Evolutionary conservation across 495 filamentous ascomycete genomes (phyloP), one percentile per base, ranked within the genome.

Genomic region (Tuber brumale): DNA sequence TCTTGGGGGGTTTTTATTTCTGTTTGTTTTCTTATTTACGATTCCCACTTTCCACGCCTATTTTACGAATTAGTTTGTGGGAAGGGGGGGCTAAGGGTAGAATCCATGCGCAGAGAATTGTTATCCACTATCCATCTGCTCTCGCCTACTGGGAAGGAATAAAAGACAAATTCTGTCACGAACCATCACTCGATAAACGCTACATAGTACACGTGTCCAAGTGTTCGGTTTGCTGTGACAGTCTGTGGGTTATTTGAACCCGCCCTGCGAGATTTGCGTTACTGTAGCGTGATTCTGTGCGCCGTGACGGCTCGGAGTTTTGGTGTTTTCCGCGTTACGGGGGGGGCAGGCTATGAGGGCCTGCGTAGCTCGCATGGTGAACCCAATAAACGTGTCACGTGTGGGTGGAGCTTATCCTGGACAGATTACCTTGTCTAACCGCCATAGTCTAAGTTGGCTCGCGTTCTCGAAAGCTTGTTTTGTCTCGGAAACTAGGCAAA

Each of bases 1-100:
- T 37, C 16, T 74, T 76, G 76, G 76, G 75, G 76, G 44, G 71
- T 72, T 71, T 71, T 70, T 31, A 39, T 39, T 39, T n/a, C n/a
- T 39, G 37, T 39, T 39, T 39, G 37, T 70, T 77, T 72, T 77
- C 72, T 39, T 27, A 46, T 71, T 77, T 42, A 39, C 43, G 45
- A 48, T 66, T 41, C 37, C 27, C n/a, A 31, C 57, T 66, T 66
- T 66, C 57, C n/a, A 61, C 51, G 27, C n/a, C 51, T 61, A 31
- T n/a, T 51, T 51, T 27, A 2, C 57, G 31, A 66, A 35, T 27
- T 14, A 35, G 57, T 66, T 66, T 27, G 57, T 12, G 51, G 51
- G 27, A 18, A 12, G 27, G 27, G 57, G 27, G 27, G 27, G 57
- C 51, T 61, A 27, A 61, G 14, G 57, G 57, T 66, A 66, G 57